phyloP scores from a whole-genome alignment of 306 rosid species.

The Cicer judaicum region DNA sequence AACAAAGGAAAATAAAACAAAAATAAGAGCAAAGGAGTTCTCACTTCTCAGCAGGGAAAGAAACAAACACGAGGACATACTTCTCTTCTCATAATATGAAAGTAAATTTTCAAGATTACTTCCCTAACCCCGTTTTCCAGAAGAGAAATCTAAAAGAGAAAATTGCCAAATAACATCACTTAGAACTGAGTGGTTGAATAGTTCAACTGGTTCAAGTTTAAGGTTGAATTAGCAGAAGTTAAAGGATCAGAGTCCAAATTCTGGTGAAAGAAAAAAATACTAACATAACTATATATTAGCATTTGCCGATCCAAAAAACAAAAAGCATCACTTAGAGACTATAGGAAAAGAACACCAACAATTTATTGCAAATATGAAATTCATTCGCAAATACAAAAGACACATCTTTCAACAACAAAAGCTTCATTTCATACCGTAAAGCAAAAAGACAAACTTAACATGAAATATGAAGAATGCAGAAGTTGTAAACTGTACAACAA shows the following conservation, averaged over 20 bases:
- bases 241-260: no score
- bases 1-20: constrained; percentile 14
- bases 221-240: no score
- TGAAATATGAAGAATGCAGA: constrained; percentile 35
- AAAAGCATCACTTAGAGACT: constrained; percentile 9
- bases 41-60: constrained; percentile 4
- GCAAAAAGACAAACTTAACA: constrained; percentile 20
- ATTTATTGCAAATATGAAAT: neutral
- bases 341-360: constrained; percentile 39
- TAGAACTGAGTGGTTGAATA: neutral
- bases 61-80: constrained; percentile 19
- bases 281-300: no score
- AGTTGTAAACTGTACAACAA: constrained; percentile 31
- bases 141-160: constrained; percentile 25
- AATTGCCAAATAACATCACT: constrained; percentile 2
- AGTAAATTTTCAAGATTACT: constrained; percentile 20
- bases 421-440: constrained; percentile 25
- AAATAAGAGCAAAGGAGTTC: constrained; percentile 27
- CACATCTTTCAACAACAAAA: constrained; percentile 25
- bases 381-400: constrained; percentile 12
- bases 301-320: no score
- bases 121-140: constrained; percentile 13
- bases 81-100: constrained; percentile 30
- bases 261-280: no score
- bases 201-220: no score